A percentile compares a stretch with the other conserved stretches of the same genome.
phyloP scores from a whole-genome alignment of 495 filamentous ascomycete genomes.

The Hyaloscypha bicolor region DNA sequence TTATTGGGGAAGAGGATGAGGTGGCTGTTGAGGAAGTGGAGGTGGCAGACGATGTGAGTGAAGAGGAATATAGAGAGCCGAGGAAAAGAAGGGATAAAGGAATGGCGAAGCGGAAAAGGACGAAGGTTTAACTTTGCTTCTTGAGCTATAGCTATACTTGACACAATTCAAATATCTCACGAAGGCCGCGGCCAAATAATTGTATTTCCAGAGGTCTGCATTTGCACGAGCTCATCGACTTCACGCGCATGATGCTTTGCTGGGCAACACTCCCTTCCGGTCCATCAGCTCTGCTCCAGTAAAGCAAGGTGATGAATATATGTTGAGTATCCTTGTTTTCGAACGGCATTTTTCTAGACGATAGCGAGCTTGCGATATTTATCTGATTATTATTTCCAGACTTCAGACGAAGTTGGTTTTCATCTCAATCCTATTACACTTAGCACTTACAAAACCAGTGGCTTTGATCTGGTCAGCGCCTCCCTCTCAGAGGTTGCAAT shows the following conservation, averaged over 20 bases:
- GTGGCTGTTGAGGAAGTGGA: constrained; percentile 24
- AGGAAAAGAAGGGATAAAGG: constrained; percentile 11
- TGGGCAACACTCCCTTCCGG: neutral
- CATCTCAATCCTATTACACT: no score
- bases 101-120: constrained; percentile 39
- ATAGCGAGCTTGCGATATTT: no score
- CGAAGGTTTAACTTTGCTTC: constrained; percentile 32
- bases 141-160: neutral
- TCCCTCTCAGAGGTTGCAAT: no score
- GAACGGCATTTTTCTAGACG: no score
- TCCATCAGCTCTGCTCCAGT: neutral
- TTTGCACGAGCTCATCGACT: neutral
- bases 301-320: neutral
- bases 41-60: constrained; percentile 26
- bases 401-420: no score
- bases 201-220: neutral
- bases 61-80: constrained; percentile 23
- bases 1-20: constrained; percentile 34
- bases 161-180: neutral
- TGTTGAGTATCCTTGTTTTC: neutral
- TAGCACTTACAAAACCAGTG: neutral
- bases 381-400: no score
- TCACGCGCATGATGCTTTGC: neutral
- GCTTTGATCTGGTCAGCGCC: no score
- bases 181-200: neutral